phyloP scores from a whole-genome alignment of 1,139 yeast genomes.

The Debaryomycetaceae sp. region DNA sequence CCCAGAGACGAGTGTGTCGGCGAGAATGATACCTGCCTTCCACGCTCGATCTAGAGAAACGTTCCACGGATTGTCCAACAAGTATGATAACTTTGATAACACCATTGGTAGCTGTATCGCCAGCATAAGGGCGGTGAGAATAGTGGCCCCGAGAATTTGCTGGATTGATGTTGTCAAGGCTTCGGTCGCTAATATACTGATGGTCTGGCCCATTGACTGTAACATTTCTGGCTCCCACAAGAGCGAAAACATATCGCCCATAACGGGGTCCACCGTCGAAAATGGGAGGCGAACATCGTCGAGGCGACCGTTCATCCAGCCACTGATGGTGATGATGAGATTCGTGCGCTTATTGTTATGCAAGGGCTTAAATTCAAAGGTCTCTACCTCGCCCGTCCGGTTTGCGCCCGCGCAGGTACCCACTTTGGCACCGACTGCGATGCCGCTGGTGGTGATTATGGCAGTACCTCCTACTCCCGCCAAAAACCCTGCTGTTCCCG shows the following conservation, averaged over 20 bases:
- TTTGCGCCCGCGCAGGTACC: constrained; percentile 79
- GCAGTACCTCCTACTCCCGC: constrained; percentile 98
- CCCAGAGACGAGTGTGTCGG: constrained; percentile 80
- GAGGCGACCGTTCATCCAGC: constrained; percentile 94
- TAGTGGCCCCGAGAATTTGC: constrained; percentile 88
- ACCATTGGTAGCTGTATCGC: constrained; percentile 92
- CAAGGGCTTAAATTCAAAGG: constrained; percentile 87
- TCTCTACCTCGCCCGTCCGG: constrained; percentile 84
- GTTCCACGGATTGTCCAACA: constrained; percentile 96
- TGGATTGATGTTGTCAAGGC: constrained; percentile 88
- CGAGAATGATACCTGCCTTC: constrained; percentile 87
- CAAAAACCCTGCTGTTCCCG: constrained; percentile 82
- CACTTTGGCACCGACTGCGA: constrained; percentile 81
- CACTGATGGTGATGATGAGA: constrained; percentile 82
- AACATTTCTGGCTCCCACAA: constrained; percentile 99
- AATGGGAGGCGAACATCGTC: constrained; percentile 97
- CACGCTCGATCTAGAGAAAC: constrained; percentile 95
- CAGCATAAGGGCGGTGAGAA: constrained; percentile 89
- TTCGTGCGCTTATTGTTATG: constrained; percentile 87
- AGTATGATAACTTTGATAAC: constrained; percentile 75
- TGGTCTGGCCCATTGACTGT: constrained; percentile 92
- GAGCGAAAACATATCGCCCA: constrained; percentile 90
- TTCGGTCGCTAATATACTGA: constrained; percentile 85
- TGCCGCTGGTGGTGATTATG: constrained; percentile 84
- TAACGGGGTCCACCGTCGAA: constrained; percentile 91